These are phyloP conservation scores for Medicago lupulina DNA, from an alignment of 306 rosid species.

Conservation along the genomic window DNA sequence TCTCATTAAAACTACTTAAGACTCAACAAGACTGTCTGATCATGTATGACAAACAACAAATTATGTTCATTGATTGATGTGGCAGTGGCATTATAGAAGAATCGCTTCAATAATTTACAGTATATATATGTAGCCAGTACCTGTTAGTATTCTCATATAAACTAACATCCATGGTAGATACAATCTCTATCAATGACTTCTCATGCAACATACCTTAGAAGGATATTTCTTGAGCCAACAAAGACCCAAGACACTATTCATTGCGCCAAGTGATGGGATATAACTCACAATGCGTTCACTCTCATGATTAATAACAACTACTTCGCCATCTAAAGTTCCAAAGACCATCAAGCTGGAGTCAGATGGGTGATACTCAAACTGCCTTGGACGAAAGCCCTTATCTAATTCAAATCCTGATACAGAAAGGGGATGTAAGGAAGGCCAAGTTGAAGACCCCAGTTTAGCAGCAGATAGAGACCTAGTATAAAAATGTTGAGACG, in stretches of 20 bases:
- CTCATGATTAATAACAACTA: slow-evolving; percentile 80
- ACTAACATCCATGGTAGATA: slow-evolving; percentile 15
- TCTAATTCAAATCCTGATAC: slow-evolving; percentile 54
- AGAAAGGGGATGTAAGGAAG: slow-evolving; percentile 69
- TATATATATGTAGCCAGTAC: slow-evolving; percentile 26
- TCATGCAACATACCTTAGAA: slow-evolving; percentile 65
- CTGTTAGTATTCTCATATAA: slow-evolving; percentile 21
- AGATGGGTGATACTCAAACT: slow-evolving; percentile 87
- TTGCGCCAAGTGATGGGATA: slow-evolving; percentile 79
- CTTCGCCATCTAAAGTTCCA: slow-evolving; percentile 93
- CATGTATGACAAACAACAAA: slow-evolving; percentile 32
- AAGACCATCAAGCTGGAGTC: slow-evolving; percentile 78
- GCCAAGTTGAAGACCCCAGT: slow-evolving; percentile 84
- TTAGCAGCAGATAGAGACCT: slow-evolving; percentile 83
- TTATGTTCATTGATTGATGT: slow-evolving; percentile 24
- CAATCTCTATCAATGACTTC: slow-evolving; percentile 25
- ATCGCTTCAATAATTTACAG: slow-evolving; percentile 23
- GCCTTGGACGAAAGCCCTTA: slow-evolving; percentile 77
- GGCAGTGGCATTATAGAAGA: slow-evolving; percentile 19
- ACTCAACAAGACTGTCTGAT: slow-evolving; percentile 18
- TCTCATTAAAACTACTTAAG: slow-evolving; percentile 27
- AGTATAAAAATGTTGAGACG: slow-evolving; percentile 61
- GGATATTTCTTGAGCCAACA: slow-evolving; percentile 91
- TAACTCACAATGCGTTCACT: slow-evolving; percentile 64
- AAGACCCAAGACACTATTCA: slow-evolving; percentile 85